A percentile compares a stretch with the other conserved stretches of the same genome.
Evolutionary conservation across 2,329 filamentous ascomycete species (phyloP).

Genomic region (Karstenula rhodostoma): DNA sequence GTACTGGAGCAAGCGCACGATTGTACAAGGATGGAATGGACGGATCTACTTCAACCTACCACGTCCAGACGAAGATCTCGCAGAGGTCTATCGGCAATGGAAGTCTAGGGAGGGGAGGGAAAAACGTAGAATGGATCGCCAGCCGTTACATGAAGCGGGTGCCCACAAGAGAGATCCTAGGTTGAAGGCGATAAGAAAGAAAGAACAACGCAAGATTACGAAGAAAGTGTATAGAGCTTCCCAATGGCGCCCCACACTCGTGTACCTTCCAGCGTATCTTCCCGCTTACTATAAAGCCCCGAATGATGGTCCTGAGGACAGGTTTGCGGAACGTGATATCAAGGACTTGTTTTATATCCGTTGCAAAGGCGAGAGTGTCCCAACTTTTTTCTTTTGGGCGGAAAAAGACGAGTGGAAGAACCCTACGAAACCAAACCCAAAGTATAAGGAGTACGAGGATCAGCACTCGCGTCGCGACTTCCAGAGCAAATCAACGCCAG

Average conservation of each 20-base stretch:
- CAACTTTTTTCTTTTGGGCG: constrained; percentile 46
- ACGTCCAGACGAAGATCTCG: background rate
- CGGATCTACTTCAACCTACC: constrained; percentile 39
- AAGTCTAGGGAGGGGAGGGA: constrained; percentile 13
- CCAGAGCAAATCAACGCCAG: background rate
- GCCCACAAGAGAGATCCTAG: constrained; percentile 13
- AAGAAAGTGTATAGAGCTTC: constrained; percentile 32
- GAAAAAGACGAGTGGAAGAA: constrained; percentile 30
- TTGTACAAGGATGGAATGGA: constrained; percentile 38
- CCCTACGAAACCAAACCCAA: constrained; percentile 30
- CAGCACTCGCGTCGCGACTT: background rate
- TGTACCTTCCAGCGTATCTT: constrained; percentile 38
- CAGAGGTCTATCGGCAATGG: constrained; percentile 30
- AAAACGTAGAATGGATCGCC: constrained; percentile 10
- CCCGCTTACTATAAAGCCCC: constrained; percentile 35
- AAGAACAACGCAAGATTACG: constrained; percentile 21
- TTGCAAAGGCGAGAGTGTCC: constrained; percentile 37
- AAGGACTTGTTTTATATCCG: constrained; percentile 39
- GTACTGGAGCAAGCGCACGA: constrained; percentile 37
- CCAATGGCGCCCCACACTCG: constrained; percentile 32
- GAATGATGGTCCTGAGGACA: background rate
- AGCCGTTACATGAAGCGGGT: constrained; percentile 1
- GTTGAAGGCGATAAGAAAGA: background rate
- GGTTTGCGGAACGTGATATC: constrained; percentile 13
- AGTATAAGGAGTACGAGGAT: constrained; percentile 15